These are phyloP conservation scores for Gastrolobium bilobum DNA, from an alignment of 306 rosid genomes.

Conservation along the genomic window DNA sequence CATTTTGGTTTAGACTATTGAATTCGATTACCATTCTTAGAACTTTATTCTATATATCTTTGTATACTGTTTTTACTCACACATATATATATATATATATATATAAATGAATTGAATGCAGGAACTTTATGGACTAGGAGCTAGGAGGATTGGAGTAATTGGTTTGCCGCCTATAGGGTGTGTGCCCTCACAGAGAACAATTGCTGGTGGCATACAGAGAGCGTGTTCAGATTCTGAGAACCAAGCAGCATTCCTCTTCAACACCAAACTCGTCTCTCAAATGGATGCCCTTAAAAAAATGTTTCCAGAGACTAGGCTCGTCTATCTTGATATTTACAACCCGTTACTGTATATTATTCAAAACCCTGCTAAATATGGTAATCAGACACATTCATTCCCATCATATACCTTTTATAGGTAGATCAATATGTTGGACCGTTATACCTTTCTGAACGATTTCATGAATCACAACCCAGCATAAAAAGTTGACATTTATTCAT, in stretches of 20 bases:
- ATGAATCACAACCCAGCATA: neutral
- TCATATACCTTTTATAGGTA: neutral
- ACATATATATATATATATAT: too few species aligned
- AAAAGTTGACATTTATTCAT: neutral
- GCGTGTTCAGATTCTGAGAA: constrained; percentile 61
- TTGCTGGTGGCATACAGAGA: constrained; percentile 58
- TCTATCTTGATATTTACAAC: constrained; percentile 68
- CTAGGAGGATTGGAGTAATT: constrained; percentile 69
- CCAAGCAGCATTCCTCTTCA: constrained; percentile 68
- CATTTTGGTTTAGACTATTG: neutral
- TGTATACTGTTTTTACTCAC: neutral
- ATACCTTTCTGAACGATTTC: neutral
- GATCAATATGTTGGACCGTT: neutral
- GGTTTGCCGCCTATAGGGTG: constrained; percentile 71
- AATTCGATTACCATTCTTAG: neutral
- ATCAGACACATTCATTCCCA: constrained; percentile 4
- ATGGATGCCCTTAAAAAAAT: constrained; percentile 44
- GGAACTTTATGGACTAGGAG: constrained; percentile 75
- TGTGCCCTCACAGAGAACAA: constrained; percentile 74
- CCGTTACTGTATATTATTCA: constrained; percentile 53
- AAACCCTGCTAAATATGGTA: constrained; percentile 68
- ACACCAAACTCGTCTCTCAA: constrained; percentile 61
- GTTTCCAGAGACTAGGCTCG: constrained; percentile 63
- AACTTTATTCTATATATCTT: neutral
- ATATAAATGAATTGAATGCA: constrained; percentile 35